These are phyloP conservation scores for Penicillium crystallinum DNA, from an alignment of 495 filamentous ascomycete genomes.

Conservation along the genomic window DNA sequence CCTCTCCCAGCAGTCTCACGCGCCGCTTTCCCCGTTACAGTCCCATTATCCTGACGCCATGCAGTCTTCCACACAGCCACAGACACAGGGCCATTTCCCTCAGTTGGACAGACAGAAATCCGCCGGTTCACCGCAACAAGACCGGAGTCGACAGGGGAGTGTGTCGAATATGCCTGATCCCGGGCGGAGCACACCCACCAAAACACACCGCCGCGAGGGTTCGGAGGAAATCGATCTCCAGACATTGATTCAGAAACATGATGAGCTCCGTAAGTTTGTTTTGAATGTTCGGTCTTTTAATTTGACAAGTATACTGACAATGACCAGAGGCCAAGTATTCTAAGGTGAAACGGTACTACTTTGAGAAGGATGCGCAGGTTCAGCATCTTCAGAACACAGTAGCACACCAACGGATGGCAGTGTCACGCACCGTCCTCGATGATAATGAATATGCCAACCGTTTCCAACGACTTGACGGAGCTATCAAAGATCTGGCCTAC, in stretches of 20 bases:
- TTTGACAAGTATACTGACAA: constrained; percentile 6
- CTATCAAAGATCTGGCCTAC: constrained; percentile 91
- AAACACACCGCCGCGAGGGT: constrained; percentile 48
- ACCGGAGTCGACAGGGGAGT: constrained; percentile 18
- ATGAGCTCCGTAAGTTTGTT: constrained; percentile 59
- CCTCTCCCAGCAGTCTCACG: constrained; percentile 57
- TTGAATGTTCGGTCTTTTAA: neutral
- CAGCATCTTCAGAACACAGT: constrained; percentile 94
- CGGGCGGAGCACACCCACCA: constrained; percentile 58
- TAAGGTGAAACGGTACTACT: constrained; percentile 96
- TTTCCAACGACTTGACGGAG: constrained; percentile 88
- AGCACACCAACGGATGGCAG: constrained; percentile 89
- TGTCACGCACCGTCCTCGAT: constrained; percentile 91
- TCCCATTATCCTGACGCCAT: constrained; percentile 27
- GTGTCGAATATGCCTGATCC: constrained; percentile 35
- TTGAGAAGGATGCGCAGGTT: constrained; percentile 89
- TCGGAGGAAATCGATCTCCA: constrained; percentile 45
- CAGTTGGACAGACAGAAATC: neutral
- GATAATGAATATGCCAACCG: constrained; percentile 90
- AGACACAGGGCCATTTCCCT: constrained; percentile 7
- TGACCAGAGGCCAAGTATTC: constrained; percentile 83
- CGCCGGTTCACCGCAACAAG: constrained; percentile 7
- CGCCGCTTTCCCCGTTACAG: constrained; percentile 30
- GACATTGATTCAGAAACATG: constrained; percentile 44
- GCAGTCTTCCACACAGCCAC: constrained; percentile 24